phyloP scores from a whole-genome alignment of 106 monocot species.

The Acanthochlamys bracteata region DNA sequence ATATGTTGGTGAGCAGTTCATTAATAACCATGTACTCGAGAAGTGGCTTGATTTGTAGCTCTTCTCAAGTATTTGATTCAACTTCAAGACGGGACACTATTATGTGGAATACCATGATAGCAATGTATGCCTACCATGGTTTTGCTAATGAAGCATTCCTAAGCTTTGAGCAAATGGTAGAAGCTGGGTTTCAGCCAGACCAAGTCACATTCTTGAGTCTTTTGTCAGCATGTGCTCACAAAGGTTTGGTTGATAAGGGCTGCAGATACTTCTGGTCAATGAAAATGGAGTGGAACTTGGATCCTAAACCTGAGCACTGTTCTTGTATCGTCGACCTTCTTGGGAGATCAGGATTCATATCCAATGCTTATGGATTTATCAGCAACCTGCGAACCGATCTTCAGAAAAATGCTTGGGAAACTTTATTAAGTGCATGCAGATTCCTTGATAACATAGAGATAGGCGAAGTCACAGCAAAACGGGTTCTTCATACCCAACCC shows the following conservation, averaged over 20 bases:
- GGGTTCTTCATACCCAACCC: conserved; percentile 24
- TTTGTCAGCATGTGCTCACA: conserved; percentile 41
- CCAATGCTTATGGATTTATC: conserved; percentile 31
- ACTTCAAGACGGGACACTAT: conserved; percentile 31
- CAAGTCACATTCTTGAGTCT: conserved; percentile 38
- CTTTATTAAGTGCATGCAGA: conserved; percentile 50
- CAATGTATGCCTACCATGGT: conserved; percentile 45
- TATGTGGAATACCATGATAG: conserved; percentile 64
- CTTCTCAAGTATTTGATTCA: conserved; percentile 20
- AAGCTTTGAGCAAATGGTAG: conserved; percentile 31
- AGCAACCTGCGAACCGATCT: conserved; percentile 20
- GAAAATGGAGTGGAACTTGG: conserved; percentile 39
- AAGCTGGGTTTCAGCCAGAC: conserved; percentile 31
- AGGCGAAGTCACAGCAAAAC: conserved; percentile 39
- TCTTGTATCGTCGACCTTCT: conserved; percentile 59
- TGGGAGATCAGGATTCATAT: conserved; percentile 39
- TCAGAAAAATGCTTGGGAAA: conserved; percentile 61
- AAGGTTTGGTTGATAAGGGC: conserved; percentile 59
- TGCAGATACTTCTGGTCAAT: conserved; percentile 37
- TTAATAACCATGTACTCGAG: conserved; percentile 57
- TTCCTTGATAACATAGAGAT: conserved; percentile 37
- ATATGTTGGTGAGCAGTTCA: conserved; percentile 40
- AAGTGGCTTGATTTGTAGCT: conserved; percentile 38
- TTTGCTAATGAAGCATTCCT: conserved; percentile 21
- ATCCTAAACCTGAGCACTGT: conserved; percentile 46